Percentiles rank a stretch among this genome's conserved stretches.
phyloP scores from a whole-genome alignment of 75 land plant genomes.

The Pinus taeda region DNA sequence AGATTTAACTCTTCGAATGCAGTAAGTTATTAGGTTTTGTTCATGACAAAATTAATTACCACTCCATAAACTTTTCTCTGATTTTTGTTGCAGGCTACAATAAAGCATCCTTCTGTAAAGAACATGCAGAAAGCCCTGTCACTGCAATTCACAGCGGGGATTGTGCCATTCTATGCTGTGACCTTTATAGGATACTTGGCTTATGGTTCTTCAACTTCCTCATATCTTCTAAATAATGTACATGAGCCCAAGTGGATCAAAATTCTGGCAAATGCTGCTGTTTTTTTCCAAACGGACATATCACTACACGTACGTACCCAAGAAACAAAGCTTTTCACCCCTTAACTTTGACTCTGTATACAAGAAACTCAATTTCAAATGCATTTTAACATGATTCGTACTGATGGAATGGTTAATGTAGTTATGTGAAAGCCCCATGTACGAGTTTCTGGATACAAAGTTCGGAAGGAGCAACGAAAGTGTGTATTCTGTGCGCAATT shows the following conservation, averaged over 20 bases:
- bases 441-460: conserved; percentile 73
- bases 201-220: conserved; percentile 52
- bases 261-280: conserved; percentile 48
- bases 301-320: conserved; percentile 53
- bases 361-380: no score
- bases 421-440: conserved; percentile 85
- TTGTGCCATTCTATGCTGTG: conserved; percentile 14
- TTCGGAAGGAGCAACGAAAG: conserved; percentile 39
- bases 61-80: no score
- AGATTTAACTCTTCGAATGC: not conserved
- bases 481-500: conserved; percentile 24
- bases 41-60: no score
- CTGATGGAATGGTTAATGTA: conserved; percentile 3
- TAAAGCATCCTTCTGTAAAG: conserved; percentile 50
- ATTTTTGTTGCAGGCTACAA: conserved; percentile 41
- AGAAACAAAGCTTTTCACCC: no score
- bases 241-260: conserved; percentile 52
- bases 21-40: no score
- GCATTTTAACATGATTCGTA: no score
- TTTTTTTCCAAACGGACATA: conserved; percentile 69
- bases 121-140: conserved; percentile 72
- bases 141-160: conserved; percentile 65
- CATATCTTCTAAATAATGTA: conserved; percentile 62
- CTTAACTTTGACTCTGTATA: no score
- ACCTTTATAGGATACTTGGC: conserved; percentile 80